phyloP scores from a whole-genome alignment of 768 basidiomycete genomes.

The Dendrothele bispora region DNA sequence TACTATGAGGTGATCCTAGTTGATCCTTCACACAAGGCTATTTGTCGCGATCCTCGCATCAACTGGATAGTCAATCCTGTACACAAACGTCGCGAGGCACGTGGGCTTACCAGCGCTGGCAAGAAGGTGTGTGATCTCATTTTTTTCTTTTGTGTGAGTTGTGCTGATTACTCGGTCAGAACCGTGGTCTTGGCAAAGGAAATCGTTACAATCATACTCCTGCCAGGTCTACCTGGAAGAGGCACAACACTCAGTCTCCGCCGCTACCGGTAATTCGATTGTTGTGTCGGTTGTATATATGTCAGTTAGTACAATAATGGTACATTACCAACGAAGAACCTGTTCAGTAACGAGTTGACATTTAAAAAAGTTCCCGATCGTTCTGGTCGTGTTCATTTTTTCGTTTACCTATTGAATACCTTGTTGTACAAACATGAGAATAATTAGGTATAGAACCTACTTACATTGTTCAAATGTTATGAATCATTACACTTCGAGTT shows the following conservation, averaged over 20 bases:
- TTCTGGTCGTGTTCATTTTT: too few species aligned
- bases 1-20: slow-evolving; percentile 99
- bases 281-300: slow-evolving; percentile 1
- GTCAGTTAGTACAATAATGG: too few species aligned
- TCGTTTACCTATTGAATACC: too few species aligned
- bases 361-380: too few species aligned
- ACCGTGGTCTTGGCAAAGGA: slow-evolving; percentile 97
- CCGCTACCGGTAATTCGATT: slow-evolving; percentile 72
- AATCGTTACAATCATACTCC: slow-evolving; percentile 93
- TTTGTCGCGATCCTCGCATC: slow-evolving; percentile 94
- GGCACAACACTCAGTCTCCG: slow-evolving; percentile 97
- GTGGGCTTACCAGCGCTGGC: slow-evolving; percentile 95
- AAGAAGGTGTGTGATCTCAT: slow-evolving; percentile 74
- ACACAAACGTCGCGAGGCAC: slow-evolving; percentile 97
- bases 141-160: slow-evolving; percentile 1
- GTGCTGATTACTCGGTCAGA: slow-evolving; percentile 53
- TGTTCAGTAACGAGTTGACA: too few species aligned
- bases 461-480: too few species aligned
- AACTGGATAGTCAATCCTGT: slow-evolving; percentile 99
- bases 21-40: slow-evolving; percentile 92
- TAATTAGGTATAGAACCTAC: too few species aligned
- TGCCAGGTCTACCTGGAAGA: slow-evolving; percentile 91
- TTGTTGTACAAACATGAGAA: too few species aligned
- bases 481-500: too few species aligned
- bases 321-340: too few species aligned